Base-by-base conservation (phyloP, 306 rosid genomes). In the Astragalus glycyphyllos region DNA sequence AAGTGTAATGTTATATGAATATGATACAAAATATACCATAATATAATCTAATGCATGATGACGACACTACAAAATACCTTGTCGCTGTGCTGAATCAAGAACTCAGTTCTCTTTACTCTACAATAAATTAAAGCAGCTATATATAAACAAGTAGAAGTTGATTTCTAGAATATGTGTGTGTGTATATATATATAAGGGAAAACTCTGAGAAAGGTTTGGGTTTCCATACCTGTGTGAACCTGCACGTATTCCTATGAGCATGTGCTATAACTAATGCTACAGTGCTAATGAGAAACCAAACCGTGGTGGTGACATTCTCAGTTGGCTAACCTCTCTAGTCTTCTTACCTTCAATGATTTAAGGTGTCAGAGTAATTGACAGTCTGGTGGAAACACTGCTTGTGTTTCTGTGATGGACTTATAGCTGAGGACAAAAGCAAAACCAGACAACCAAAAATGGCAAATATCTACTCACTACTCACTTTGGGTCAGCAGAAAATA, bases 201-300 rank as follows among this genome's bases (percentile, higher is more conserved):
- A 87, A 82, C 23, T 8, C 83, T 83, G 49, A 45, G 8, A 73
- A 69, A 65, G 84, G 77, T 69, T 79, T 72, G 87, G 86, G 81
- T 68, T 83, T 85, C 90, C 87, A 87, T 85, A 80, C 86, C 84
- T 79, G 62, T 47, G 72, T 49, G 92, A 62, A 77, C 60, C 68
- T 51, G 83, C 84, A 79, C 78, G 17, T 5, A 48, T 61, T 66
- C 75, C 82, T 23, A 68, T 11, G 7, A 71, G 5, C 35, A 16
- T 26, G 13, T 11, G 26, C 45, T 44, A 60, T 23, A 7, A 12
- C 13, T 35, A 35, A 35, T 69, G 38, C 62, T 50, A 74, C 64
- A 37, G 42, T n/a, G 38, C 11, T 48, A 23, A 23, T 1, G 7
- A 57, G 67, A 50, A 49, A 46, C 75, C 67, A 79, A 75, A 57